Conservation (phyloP, 176 grass and related monocot species). For the Carex kokanica region DNA sequence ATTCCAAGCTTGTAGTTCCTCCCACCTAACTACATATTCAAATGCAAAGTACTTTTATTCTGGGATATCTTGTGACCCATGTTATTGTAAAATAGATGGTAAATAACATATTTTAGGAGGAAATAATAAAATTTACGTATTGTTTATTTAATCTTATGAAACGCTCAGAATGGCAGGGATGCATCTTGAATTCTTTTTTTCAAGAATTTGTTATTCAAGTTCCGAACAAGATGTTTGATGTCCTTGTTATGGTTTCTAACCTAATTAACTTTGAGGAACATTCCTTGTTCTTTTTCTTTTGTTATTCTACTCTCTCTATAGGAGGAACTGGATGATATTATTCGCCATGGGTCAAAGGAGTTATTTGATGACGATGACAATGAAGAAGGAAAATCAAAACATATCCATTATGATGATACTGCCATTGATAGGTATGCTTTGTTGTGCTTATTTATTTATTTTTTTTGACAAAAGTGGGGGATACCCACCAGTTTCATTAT, state of each 20-base stretch:
- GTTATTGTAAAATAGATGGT: not conserved
- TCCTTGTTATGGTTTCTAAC: slow-evolving; percentile 5
- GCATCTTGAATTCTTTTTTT: not conserved
- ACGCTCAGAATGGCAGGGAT: not conserved
- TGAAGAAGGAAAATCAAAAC: slow-evolving; percentile 83
- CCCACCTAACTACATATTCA: not conserved
- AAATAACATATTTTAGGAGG: not conserved
- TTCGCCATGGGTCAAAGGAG: slow-evolving; percentile 97
- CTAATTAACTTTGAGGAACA: slow-evolving; percentile 15
- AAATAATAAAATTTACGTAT: slow-evolving; percentile 3
- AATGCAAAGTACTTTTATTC: not conserved
- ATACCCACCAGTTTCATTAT: no score
- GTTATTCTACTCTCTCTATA: slow-evolving; percentile 33
- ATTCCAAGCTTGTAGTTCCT: not conserved
- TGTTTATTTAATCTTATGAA: slow-evolving; percentile 27
- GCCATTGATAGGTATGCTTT: slow-evolving; percentile 78
- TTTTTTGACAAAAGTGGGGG: no score
- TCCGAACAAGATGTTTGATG: not conserved
- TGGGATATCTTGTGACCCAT: not conserved
- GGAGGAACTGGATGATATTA: slow-evolving; percentile 99
- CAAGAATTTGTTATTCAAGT: not conserved
- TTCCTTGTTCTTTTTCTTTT: slow-evolving; percentile 4
- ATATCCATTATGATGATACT: slow-evolving; percentile 95
- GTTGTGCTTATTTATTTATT: slow-evolving; percentile 21
- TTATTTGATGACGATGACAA: slow-evolving; percentile 93